phyloP scores from a whole-genome alignment of 768 basidiomycete species.

The Obba rivulosa region DNA sequence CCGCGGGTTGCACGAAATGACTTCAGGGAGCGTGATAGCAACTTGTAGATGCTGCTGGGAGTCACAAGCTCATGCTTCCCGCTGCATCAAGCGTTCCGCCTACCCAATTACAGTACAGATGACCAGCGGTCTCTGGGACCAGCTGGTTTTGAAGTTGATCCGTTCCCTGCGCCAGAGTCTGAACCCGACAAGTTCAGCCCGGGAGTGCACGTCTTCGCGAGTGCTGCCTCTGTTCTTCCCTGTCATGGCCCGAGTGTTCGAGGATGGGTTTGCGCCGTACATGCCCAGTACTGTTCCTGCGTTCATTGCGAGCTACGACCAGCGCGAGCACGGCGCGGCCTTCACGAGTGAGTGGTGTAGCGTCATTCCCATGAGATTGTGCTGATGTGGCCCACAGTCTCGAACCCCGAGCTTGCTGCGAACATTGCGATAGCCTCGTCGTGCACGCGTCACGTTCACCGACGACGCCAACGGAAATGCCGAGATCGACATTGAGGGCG shows the following conservation, averaged over 20 bases:
- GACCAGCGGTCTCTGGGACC: no score
- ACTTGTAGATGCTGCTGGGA: no score
- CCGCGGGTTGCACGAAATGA: no score
- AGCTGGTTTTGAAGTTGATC: no score
- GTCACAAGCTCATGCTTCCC: no score
- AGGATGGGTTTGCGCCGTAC: conserved; percentile 87
- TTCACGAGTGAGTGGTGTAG: background rate
- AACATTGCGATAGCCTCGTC: conserved; percentile 76
- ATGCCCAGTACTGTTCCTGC: conserved; percentile 82
- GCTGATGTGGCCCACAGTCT: conserved; percentile 30
- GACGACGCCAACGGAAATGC: conserved; percentile 53
- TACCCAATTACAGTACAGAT: no score
- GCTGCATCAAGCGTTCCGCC: no score
- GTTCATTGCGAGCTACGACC: conserved; percentile 75
- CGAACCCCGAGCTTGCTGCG: conserved; percentile 47
- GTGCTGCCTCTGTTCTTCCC: conserved; percentile 98
- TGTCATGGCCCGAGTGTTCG: conserved; percentile 98
- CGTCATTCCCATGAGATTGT: background rate
- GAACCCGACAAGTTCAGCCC: no score
- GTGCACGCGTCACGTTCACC: conserved; percentile 54
- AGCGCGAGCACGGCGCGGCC: conserved; percentile 64
- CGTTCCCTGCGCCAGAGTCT: no score
- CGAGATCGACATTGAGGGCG: conserved; percentile 65
- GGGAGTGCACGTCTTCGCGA: conserved; percentile 86
- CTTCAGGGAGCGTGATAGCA: no score